Percentiles rank a stretch among this genome's conserved stretches.
Conservation (phyloP, 1,284 basidiomycete genomes). For the Rhizoctonia solani region DNA sequence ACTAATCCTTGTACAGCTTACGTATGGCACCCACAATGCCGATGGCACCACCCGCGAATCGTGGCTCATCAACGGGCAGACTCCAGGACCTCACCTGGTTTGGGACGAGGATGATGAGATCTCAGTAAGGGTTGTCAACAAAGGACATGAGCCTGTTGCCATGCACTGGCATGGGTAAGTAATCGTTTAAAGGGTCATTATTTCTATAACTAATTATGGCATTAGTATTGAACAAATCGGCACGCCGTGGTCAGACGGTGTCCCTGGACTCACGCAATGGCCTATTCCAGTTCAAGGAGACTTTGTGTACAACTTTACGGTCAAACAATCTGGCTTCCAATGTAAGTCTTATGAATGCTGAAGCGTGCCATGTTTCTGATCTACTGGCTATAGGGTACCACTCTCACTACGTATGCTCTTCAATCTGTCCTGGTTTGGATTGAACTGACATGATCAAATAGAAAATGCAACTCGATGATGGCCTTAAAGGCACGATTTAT, state of each 20-base stretch:
- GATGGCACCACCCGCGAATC: slow-evolving; percentile 17
- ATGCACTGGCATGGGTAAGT: too few species aligned
- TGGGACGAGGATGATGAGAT: slow-evolving; percentile 32
- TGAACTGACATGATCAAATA: too few species aligned
- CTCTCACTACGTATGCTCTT: slow-evolving; percentile 20
- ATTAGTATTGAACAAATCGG: slow-evolving; percentile 28
- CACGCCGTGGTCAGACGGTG: slow-evolving; percentile 34
- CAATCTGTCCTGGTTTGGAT: too few species aligned
- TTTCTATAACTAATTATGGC: not conserved
- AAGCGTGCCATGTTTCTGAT: not conserved
- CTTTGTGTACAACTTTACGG: slow-evolving; percentile 17
- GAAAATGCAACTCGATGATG: too few species aligned
- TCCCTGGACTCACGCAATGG: slow-evolving; percentile 32
- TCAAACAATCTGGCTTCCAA: slow-evolving; percentile 1
- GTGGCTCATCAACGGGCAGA: slow-evolving; percentile 34
- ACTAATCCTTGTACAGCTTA: slow-evolving; percentile 8
- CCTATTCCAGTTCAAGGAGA: not conserved
- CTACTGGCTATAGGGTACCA: slow-evolving; percentile 10
- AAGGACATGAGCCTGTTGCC: slow-evolving; percentile 8
- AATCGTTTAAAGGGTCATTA: not conserved
- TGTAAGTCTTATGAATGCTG: not conserved
- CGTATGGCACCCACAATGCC: slow-evolving; percentile 18
- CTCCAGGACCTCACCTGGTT: slow-evolving; percentile 29
- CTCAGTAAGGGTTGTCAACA: slow-evolving; percentile 22
- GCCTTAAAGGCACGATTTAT: slow-evolving; percentile 24